Conservation (phyloP, 768 basidiomycete species). For the Exsudoporus frostii region DNA sequence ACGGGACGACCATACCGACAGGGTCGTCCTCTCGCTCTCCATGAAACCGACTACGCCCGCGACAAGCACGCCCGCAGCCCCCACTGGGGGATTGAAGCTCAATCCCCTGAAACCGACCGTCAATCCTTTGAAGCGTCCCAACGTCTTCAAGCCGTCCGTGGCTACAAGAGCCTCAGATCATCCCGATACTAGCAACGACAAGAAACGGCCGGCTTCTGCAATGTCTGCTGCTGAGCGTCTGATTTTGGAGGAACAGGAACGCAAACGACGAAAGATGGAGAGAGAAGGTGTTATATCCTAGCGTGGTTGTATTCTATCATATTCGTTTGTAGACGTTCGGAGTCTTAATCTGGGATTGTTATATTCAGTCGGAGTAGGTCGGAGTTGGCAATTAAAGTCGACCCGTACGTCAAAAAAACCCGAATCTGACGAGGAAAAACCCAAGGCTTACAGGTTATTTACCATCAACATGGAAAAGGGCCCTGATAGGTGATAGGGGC, state of each 20-base stretch:
- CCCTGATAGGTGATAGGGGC: too few species aligned
- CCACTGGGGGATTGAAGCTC: constrained; percentile 49
- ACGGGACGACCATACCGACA: constrained; percentile 68
- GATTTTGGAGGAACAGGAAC: constrained; percentile 87
- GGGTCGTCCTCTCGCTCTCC: constrained; percentile 72
- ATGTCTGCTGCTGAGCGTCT: constrained; percentile 84
- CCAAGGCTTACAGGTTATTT: too few species aligned
- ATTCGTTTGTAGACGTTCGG: too few species aligned
- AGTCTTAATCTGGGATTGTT: too few species aligned
- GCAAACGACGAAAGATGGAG: constrained; percentile 80
- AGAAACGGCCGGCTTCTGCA: constrained; percentile 58
- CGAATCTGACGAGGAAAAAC: too few species aligned
- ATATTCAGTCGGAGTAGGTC: too few species aligned
- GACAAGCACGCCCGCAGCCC: constrained; percentile 30
- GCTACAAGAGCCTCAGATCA: constrained; percentile 30
- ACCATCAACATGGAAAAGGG: too few species aligned
- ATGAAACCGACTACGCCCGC: constrained; percentile 44
- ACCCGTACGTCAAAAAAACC: too few species aligned
- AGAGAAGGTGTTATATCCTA: constrained; percentile 31
- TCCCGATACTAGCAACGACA: constrained; percentile 41
- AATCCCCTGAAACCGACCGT: constrained; percentile 44
- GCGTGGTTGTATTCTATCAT: neutral
- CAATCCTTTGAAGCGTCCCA: constrained; percentile 71
- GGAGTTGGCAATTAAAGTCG: too few species aligned
- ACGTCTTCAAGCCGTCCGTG: constrained; percentile 61